Base-by-base conservation (phyloP, 306 rosid genomes). In the Vigna trinervia region DNA sequence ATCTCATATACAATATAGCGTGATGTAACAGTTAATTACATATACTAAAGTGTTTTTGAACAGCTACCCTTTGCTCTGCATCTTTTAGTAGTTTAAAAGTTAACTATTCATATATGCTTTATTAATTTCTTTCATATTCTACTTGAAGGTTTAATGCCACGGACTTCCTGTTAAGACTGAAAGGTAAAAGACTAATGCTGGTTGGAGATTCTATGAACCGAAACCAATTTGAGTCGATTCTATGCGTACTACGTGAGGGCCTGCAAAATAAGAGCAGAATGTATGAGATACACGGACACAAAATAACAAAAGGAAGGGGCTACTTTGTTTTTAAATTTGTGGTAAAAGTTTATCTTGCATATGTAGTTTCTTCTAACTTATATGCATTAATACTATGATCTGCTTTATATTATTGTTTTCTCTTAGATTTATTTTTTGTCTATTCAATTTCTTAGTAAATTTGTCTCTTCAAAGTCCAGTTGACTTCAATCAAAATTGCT, bases 121-220 rank as follows among this genome's bases (percentile, higher is more conserved):
- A 47, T 74, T 88, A 66, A 41, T 65, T 76, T 70, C 78, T 62
- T 84, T 87, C 80, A 17, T 62, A 34, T 82, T 51, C 78, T 84
- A 66, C 86, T 84, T 8, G 73, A 74, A 96, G 99, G 90, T 92
- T 96, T 81, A 92, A 86, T 88, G 96, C 96, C 82, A 83, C 95
- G 34, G 96, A 96, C 84, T 92, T 96, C 88, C 83, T 92, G 89
- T 81, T 6, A 78, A 91, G 96, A 84, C 78, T 92, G 79, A 86
- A 84, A 77, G 98, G 96, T 57, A 96, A 92, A 86, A 81, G 78
- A 69, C 80, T 96, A 65, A 88, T 96, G 96, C 90, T 96, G 58
- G 88, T 96, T 32, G 98, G 99, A 80, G 99, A 92, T 84, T 92
- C 99, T 50, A 90, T 96, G 94, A 96, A 93, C 69, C 89, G 96